Evolutionary conservation across 139 green algal genomes (phyloP).

Genomic region (Micromonas commoda): DNA sequence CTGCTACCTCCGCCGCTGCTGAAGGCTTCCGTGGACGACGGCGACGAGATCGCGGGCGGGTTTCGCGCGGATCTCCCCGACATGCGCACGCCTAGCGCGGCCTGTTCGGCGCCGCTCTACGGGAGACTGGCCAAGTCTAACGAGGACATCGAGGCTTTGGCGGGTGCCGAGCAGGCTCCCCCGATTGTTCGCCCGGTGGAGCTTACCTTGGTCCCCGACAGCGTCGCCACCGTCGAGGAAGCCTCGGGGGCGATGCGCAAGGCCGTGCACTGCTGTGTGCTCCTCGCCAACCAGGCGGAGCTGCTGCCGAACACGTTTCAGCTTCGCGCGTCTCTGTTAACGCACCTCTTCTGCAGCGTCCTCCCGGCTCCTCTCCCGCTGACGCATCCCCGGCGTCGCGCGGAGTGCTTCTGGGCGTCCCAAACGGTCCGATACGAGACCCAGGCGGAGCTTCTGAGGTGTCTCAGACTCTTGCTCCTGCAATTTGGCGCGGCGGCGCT

Average conservation of each 20-base stretch:
- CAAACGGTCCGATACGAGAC: constrained; percentile 6
- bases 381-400: not conserved
- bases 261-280: constrained; percentile 14
- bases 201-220: constrained; percentile 22
- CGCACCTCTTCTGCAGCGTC: constrained; percentile 28
- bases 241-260: constrained; percentile 14
- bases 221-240: constrained; percentile 9
- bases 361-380: constrained; percentile 26
- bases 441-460: constrained; percentile 25
- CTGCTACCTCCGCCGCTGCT: not conserved
- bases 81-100: not conserved
- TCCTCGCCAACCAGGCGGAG: constrained; percentile 30
- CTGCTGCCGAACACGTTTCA: constrained; percentile 26
- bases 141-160: not conserved
- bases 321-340: constrained; percentile 18
- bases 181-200: constrained; percentile 32
- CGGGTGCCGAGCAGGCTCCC: not conserved
- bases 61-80: not conserved
- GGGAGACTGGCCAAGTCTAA: not conserved
- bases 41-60: not conserved
- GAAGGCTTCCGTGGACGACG: not conserved
- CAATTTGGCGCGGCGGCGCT: constrained; percentile 24
- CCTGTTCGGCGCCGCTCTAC: constrained; percentile 8
- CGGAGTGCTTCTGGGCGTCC: constrained; percentile 28
- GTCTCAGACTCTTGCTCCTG: constrained; percentile 4